Evolutionary conservation across 768 basidiomycete species (phyloP), one percentile per base, ranked within the genome.

Genomic region (Tylopilus rubrobrunneus): DNA sequence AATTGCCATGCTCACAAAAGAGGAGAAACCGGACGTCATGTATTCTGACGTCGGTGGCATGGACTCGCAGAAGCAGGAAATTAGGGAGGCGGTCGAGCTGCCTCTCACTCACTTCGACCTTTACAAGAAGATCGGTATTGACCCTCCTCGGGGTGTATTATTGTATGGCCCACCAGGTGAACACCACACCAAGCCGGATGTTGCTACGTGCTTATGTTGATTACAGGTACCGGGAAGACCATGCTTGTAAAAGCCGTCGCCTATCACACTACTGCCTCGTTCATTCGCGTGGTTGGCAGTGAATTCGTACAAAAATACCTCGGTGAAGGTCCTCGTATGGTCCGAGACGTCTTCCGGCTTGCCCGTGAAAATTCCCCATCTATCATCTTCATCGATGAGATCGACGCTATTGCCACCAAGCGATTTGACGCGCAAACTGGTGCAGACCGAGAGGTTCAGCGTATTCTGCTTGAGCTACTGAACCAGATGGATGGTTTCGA

Each of bases 401-500:
- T 95, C 62, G 97, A 99, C 61, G 96, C 97, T 19, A 99, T 99
- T 69, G 97, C 97, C 4, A 98, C 97, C 36, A 99, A 99, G 73
- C 93, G 96, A 67, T 99, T 99, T 72, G 97, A 98, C 67, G 97
- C 97, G 7, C 97, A 99, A 70, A 98, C 97, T 0, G 97, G 97
- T 65, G 97, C 97, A 10, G 97, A 99, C 74, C 82, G 97, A 56
- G 97, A 99, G 75, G 97, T 99, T 5, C 97, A 99, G 72, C 92
- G 97, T 73, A 98, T 99, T 66, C 71, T 99, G 58, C 84, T 99
- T 12, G 97, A 99, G 71, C 76, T 99, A 52, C 78, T 99, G 55
- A 98, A 96, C 68, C 97, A 99, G 67, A 99, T 99, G 97, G 97
- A 99, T 64, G 97, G 97, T 58, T 99, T 99, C 72, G 97, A 99